Evolutionary conservation across 2,329 filamentous ascomycete species (phyloP).

Genomic region (Phyllosticta ampelicida): DNA sequence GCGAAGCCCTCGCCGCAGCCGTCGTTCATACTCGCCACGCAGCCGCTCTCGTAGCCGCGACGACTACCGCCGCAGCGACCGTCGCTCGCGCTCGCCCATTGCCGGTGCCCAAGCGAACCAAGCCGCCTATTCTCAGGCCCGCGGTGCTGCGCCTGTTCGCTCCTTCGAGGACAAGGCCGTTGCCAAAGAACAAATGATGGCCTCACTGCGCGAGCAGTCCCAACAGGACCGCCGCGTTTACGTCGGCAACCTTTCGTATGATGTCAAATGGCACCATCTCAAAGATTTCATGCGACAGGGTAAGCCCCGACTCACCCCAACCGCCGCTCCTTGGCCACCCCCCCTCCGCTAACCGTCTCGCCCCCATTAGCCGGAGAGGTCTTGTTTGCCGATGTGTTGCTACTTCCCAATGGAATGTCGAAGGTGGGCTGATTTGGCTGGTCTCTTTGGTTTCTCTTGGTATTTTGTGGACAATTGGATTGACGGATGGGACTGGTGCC

Average conservation of each 20-base stretch:
- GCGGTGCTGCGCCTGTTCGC: constrained; percentile 36
- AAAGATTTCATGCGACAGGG: constrained; percentile 99
- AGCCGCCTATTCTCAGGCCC: constrained; percentile 45
- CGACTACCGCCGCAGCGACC: constrained; percentile 35
- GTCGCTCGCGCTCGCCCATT: constrained; percentile 72
- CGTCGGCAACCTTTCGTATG: constrained; percentile 96
- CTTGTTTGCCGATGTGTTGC: constrained; percentile 96
- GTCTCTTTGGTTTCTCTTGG: constrained; percentile 55
- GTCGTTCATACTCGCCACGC: constrained; percentile 54
- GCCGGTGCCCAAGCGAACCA: constrained; percentile 57
- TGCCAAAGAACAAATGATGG: constrained; percentile 93
- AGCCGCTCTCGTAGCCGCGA: constrained; percentile 69
- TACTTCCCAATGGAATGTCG: constrained; percentile 99
- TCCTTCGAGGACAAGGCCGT: constrained; percentile 73
- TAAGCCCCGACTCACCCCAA: constrained; percentile 40
- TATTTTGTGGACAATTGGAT: constrained; percentile 82
- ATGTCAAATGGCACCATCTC: constrained; percentile 99
- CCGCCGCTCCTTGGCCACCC: constrained; percentile 11
- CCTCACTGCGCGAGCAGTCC: constrained; percentile 81
- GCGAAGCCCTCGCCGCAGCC: constrained; percentile 36
- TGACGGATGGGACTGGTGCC: constrained; percentile 92
- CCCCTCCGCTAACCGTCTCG: constrained; percentile 22
- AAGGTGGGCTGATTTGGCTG: constrained; percentile 99
- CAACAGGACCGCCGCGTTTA: constrained; percentile 99
- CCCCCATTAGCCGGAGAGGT: constrained; percentile 78